phyloP scores from a whole-genome alignment of 768 basidiomycete species.

The Phaffia australis region DNA sequence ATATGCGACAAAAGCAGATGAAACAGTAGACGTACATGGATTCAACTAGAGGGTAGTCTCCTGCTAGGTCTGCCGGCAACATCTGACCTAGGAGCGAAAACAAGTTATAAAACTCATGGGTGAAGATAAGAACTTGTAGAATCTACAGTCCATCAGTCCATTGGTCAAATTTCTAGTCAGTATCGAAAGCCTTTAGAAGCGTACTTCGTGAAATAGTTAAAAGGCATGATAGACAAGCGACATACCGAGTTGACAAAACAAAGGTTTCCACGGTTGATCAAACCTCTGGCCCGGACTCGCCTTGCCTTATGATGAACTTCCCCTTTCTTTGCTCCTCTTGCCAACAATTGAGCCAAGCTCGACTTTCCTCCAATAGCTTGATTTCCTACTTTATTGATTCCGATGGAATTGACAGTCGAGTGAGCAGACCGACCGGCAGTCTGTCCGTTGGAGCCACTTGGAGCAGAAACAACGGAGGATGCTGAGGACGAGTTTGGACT shows the following conservation, averaged over 20 bases:
- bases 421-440: not conserved
- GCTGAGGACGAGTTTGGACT: not conserved
- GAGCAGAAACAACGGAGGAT: not conserved
- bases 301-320: not conserved
- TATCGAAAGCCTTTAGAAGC: not conserved
- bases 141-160: conserved; percentile 38
- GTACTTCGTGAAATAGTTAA: not conserved
- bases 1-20: not conserved
- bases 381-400: not conserved
- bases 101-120: conserved; percentile 68
- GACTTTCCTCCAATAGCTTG: conserved; percentile 2
- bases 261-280: conserved; percentile 92
- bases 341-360: conserved; percentile 13
- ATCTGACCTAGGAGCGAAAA: conserved; percentile 60
- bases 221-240: not conserved
- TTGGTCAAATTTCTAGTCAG: no score
- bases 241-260: conserved; percentile 84
- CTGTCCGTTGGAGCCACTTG: not conserved
- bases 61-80: conserved; percentile 41
- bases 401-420: not conserved
- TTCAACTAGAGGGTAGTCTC: conserved; percentile 40
- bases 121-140: conserved; percentile 79
- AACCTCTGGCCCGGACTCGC: conserved; percentile 51
- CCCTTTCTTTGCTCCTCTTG: conserved; percentile 7
- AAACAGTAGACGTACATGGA: conserved; percentile 39